These are phyloP conservation scores for Calonectria pauciramosa DNA, from an alignment of 2,329 filamentous ascomycete genomes.

Conservation along the genomic window DNA sequence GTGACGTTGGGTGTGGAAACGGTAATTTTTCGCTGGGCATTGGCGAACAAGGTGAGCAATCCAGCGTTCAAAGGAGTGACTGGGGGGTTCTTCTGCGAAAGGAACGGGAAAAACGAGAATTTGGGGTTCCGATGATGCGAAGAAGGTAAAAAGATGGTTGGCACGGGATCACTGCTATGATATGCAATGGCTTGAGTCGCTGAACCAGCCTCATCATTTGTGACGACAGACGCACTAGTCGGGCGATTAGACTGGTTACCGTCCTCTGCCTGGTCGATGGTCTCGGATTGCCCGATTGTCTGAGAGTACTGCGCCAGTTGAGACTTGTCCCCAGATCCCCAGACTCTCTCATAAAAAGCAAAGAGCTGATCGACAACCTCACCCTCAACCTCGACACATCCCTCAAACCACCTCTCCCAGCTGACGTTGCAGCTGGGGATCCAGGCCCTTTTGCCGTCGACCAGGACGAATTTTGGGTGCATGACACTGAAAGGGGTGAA, in stretches of 20 bases:
- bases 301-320: neutral
- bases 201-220: constrained; percentile 35
- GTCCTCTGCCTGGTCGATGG: neutral
- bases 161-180: constrained; percentile 47
- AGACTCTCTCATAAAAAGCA: constrained; percentile 77
- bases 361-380: constrained; percentile 72
- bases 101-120: constrained; percentile 72
- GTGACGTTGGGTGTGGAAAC: constrained; percentile 87
- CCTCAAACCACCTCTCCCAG: constrained; percentile 91
- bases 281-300: neutral
- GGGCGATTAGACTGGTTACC: neutral
- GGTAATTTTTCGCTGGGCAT: constrained; percentile 71
- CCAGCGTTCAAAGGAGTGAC: constrained; percentile 77
- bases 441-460: constrained; percentile 77
- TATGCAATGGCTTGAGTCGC: constrained; percentile 50
- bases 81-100: constrained; percentile 64
- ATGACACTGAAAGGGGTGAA: constrained; percentile 87
- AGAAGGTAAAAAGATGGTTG: constrained; percentile 79
- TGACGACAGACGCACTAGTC: constrained; percentile 24
- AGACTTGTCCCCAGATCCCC: constrained; percentile 59
- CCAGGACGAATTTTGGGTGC: constrained; percentile 86
- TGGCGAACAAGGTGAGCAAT: constrained; percentile 71
- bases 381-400: constrained; percentile 77
- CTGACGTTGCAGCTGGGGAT: constrained; percentile 88
- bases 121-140: constrained; percentile 77